Conservation (phyloP, 352 stramenopile species). For the Halophytophthora batemanensis region DNA sequence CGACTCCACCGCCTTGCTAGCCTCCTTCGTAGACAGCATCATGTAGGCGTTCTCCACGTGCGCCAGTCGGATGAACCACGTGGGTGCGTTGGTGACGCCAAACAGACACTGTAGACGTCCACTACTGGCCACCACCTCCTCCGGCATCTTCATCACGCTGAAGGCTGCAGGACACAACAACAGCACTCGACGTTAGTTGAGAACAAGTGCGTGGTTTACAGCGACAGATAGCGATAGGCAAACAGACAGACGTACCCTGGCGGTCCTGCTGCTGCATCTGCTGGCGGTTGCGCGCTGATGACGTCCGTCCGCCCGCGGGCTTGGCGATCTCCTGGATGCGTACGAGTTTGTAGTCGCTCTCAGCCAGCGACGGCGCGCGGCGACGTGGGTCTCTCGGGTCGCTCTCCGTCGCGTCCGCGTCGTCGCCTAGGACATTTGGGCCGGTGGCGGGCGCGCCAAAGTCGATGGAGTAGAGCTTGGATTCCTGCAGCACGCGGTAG, state of each 20-base stretch:
- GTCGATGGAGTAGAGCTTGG: slow-evolving; percentile 64
- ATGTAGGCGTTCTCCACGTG: slow-evolving; percentile 75
- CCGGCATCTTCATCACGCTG: slow-evolving; percentile 76
- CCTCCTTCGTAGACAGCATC: slow-evolving; percentile 55
- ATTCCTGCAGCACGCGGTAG: slow-evolving; percentile 67
- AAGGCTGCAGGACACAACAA: slow-evolving; percentile 45
- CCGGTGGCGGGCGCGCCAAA: slow-evolving; percentile 17
- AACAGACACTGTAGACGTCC: slow-evolving; percentile 60
- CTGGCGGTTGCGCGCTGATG: slow-evolving; percentile 19
- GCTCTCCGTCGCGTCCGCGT: slow-evolving; percentile 6
- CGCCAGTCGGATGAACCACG: slow-evolving; percentile 67
- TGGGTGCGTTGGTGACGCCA: slow-evolving; percentile 44
- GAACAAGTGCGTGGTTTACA: neutral
- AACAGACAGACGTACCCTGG: slow-evolving; percentile 37
- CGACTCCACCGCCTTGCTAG: slow-evolving; percentile 17
- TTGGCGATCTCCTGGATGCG: slow-evolving; percentile 66
- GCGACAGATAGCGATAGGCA: too few relatives aligned
- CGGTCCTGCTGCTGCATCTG: slow-evolving; percentile 37
- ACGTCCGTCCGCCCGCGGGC: slow-evolving; percentile 16
- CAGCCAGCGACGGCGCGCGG: slow-evolving; percentile 21
- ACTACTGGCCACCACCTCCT: slow-evolving; percentile 63
- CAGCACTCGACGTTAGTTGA: neutral
- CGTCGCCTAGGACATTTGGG: slow-evolving; percentile 2
- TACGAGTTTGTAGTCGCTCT: slow-evolving; percentile 51
- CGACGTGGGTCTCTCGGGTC: slow-evolving; percentile 21